Percentiles rank a stretch among this genome's conserved stretches.
Conservation (phyloP, 2,329 filamentous ascomycete species). For the Pezicula rhizophila region DNA sequence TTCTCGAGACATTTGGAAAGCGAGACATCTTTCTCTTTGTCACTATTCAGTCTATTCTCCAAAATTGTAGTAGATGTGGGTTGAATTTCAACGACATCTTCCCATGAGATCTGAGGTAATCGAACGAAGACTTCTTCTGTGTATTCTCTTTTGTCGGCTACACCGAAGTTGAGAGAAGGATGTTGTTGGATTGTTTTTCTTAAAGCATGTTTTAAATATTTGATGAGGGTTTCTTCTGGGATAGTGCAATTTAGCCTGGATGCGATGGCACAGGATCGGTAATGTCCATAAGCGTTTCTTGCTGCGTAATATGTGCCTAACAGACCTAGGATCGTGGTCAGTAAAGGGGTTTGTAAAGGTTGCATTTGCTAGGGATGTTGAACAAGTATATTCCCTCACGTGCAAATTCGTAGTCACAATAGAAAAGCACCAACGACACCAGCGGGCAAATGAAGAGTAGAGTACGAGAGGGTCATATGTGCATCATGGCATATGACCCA, state of each 20-base stretch:
- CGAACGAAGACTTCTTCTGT: constrained; percentile 13
- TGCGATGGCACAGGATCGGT: constrained; percentile 12
- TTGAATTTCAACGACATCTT: constrained; percentile 12
- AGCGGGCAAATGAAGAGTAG: not conserved
- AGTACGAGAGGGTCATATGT: not conserved
- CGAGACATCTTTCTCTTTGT: constrained; percentile 5
- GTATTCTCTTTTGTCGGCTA: constrained; percentile 5
- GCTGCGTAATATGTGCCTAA: constrained; percentile 13
- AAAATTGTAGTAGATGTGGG: not conserved
- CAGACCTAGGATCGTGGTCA: constrained; percentile 4
- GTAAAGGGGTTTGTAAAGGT: not conserved
- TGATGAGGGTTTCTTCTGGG: not conserved
- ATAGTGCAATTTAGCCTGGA: not conserved
- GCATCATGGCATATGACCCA: not conserved
- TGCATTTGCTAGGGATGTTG: not conserved
- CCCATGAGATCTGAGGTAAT: constrained; percentile 8
- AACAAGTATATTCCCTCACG: not conserved
- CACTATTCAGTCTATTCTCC: not conserved
- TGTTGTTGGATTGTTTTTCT: constrained; percentile 10
- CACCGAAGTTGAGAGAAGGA: constrained; percentile 13
- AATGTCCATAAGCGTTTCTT: constrained; percentile 10
- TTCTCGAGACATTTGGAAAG: constrained; percentile 9
- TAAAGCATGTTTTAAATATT: constrained; percentile 9
- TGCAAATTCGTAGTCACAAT: not conserved
- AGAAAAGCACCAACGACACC: not conserved